Conservation (phyloP, 257 asterid species). For the Gentiana dahurica region DNA sequence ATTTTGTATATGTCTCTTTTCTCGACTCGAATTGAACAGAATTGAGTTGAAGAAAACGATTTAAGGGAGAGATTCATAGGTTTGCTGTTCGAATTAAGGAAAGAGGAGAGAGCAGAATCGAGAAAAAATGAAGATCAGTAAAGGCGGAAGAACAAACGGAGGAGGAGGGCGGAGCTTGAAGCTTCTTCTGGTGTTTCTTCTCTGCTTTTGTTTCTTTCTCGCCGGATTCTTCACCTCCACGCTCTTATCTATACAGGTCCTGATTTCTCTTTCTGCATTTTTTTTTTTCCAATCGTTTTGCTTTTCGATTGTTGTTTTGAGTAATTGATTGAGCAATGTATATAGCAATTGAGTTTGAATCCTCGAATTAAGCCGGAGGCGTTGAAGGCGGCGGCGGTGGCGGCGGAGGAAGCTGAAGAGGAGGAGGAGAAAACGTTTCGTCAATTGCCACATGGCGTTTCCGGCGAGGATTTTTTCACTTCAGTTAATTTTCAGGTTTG, state of each 20-base stretch:
- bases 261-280: neutral
- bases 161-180: conserved; percentile 39
- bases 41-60: no score
- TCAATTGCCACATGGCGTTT: conserved; percentile 48
- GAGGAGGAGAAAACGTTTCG: conserved; percentile 19
- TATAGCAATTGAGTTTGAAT: neutral
- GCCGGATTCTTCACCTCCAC: conserved; percentile 77
- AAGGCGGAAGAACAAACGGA: conserved; percentile 37
- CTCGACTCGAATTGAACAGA: no score
- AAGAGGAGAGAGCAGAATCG: neutral
- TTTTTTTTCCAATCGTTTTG: neutral
- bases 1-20: no score
- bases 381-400: conserved; percentile 26
- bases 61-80: no score
- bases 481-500: conserved; percentile 69
- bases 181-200: conserved; percentile 47
- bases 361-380: conserved; percentile 12
- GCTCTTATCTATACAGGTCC: conserved; percentile 63
- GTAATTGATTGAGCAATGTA: neutral
- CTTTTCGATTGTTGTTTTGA: neutral
- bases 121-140: conserved; percentile 27
- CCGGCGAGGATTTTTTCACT: conserved; percentile 49
- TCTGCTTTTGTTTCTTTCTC: conserved; percentile 76
- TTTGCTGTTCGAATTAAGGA: neutral
- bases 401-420: conserved; percentile 25